Base-by-base conservation (phyloP, 345 rosid species). In the Draba incana region DNA sequence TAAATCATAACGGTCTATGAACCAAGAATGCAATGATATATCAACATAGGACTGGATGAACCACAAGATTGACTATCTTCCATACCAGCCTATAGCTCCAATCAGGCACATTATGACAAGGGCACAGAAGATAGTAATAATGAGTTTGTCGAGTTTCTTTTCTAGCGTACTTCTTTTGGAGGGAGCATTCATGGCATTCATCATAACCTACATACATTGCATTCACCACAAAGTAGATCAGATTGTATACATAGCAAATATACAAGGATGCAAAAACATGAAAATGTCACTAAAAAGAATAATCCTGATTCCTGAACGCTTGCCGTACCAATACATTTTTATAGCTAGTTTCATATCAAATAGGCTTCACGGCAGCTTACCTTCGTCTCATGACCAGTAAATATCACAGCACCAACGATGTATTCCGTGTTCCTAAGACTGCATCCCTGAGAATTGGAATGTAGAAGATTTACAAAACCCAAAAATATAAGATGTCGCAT, bases 161-260 rank as follows among this genome's bases (percentile, higher is more conserved):
- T 94, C 99, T 64, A 94, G 76, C 42, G 99, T 94, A 77, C 99
- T 94, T 82, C 99, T 86, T 79, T 94, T 94, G 59, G 98, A 94
- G 69, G 99, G 99, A 77, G 93, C 96, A 65, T 94, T 91, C 99
- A 91, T 89, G 50, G 99, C 84, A 81, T 94, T 94, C 99, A 94
- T 94, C 97, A 94, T 94, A 55, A 94, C 98, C 99, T 91, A 77
- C 73, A 79, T 54, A 66, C 12, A 53, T 68, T 49, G 67, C 65
- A 53, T 64, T 59, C 59, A 72, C 41, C 75, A 74, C 41, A 69
- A 56, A 39, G 37, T 61, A 61, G 47, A 57, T 46, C 71, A 30
- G 27, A 20, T 14, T 39, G 20, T 46, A 23, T 11, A 25, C 46
- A 28, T 25, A 16, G 58, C 15, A 62, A 46, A 41, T 62, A 62